Evolutionary conservation across 2,329 filamentous ascomycete genomes (phyloP), one percentile per base, ranked within the genome.

Genomic region (Nemania sp.): DNA sequence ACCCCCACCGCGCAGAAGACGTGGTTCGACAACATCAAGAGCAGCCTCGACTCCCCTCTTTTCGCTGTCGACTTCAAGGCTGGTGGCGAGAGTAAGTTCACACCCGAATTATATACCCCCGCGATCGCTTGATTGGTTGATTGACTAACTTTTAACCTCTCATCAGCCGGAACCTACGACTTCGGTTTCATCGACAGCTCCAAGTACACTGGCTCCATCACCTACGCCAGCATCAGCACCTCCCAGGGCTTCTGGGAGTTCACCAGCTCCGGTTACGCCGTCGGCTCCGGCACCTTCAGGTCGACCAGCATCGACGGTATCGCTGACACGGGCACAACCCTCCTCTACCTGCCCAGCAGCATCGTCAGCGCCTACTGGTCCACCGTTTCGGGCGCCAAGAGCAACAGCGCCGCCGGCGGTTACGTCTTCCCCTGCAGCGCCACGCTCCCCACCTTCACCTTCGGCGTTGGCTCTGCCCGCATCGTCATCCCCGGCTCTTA

Each of bases 261-360:
- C 68, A 70, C 71, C 20, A 66, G 77, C 1, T 58, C 71, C 0
- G 76, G 75, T n/a, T 78, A 75, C 67, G 55, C 70, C 49, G 70
- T 79, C 54, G 78, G 76, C 67, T 60, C 54, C 52, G 69, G 64
- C 38, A 51, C 67, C 10, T 72, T 70, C 66, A 65, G 68, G 68
- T 69, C 62, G 13, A 66, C 72, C 26, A 58, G 68, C 32, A 70
- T 80, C 53, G 75, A 73, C 20, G 84, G 85, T 24, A 88, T 89
- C 69, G 84, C 85, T 32, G 88, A 90, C 79, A 89, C 88, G 7
- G 88, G 88, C 64, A 88, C 87, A 13, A 87, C 87, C 8, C 82
- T 90, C 59, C 82, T 67, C 45, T 70, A 70, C 64, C 80, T 88
- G 55, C 82, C 84, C 65, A 77, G 79, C 51, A 73, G 78, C 13